Evolutionary conservation across 345 rosid species (phyloP).

Genomic region (Pugionium cornutum): DNA sequence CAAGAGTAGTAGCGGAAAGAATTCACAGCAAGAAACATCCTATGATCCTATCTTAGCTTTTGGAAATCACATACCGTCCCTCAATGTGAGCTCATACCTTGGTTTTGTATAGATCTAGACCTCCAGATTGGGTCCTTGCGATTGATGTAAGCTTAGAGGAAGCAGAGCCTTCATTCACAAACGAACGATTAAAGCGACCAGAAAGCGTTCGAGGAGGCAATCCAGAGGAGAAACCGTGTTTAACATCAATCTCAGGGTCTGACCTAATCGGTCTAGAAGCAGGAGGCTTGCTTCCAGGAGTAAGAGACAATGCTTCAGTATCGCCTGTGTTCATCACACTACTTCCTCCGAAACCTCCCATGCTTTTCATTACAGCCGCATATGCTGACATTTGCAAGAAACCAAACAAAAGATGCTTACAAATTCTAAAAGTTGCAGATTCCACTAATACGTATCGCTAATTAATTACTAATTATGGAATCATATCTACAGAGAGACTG

Average conservation of each 20-base stretch:
- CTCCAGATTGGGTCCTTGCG: constrained; percentile 49
- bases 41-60: not conserved
- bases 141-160: constrained; percentile 18
- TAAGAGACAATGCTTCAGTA: constrained; percentile 43
- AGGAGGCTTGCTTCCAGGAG: constrained; percentile 49
- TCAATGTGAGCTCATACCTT: constrained; percentile 43
- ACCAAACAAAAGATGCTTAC: not conserved
- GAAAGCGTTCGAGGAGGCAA: constrained; percentile 41
- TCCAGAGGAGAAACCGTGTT: constrained; percentile 29
- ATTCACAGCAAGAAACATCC: not conserved
- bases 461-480: not conserved
- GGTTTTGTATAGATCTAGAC: constrained; percentile 51
- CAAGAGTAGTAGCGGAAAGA: not conserved
- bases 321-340: constrained; percentile 39
- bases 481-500: too few relatives aligned
- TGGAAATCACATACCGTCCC: not conserved
- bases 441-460: not conserved
- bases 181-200: constrained; percentile 36
- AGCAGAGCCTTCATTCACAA: constrained; percentile 36
- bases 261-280: constrained; percentile 51
- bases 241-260: constrained; percentile 52
- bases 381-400: constrained; percentile 25
- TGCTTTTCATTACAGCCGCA: constrained; percentile 56
- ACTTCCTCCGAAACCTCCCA: constrained; percentile 59
- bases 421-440: not conserved